Evolutionary conservation across 2,329 filamentous ascomycete species (phyloP).

Genomic region (Periconia sp.): DNA sequence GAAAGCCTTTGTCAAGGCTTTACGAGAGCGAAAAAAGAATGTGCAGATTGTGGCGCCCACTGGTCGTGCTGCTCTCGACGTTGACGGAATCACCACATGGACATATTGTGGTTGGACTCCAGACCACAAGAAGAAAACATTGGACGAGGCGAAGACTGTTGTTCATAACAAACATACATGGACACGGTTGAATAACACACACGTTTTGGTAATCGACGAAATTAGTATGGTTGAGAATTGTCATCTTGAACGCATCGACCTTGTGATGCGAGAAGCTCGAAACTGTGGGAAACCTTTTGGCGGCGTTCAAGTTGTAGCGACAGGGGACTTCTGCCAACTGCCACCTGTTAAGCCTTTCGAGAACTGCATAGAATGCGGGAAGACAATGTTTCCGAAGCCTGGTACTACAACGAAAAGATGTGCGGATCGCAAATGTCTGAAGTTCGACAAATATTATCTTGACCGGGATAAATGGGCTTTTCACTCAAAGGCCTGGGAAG

Average conservation of each 20-base stretch:
- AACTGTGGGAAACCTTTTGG: conserved; percentile 38
- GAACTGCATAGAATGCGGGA: conserved; percentile 54
- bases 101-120: conserved; percentile 60
- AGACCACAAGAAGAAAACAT: conserved; percentile 46
- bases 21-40: conserved; percentile 35
- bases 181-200: conserved; percentile 46
- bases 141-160: conserved; percentile 37
- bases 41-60: conserved; percentile 63
- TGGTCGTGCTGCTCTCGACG: conserved; percentile 59
- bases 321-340: conserved; percentile 55
- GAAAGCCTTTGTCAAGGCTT: conserved; percentile 48
- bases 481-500: conserved; percentile 55
- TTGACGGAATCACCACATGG: conserved; percentile 60
- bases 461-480: conserved; percentile 65
- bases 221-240: conserved; percentile 65
- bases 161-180: conserved; percentile 39
- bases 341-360: conserved; percentile 61
- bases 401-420: conserved; percentile 19
- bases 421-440: conserved; percentile 41
- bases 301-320: conserved; percentile 59
- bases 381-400: conserved; percentile 6
- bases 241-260: conserved; percentile 54
- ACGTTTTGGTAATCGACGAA: conserved; percentile 66
- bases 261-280: conserved; percentile 48
- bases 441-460: too few relatives aligned